Conservation (phyloP, 306 rosid species). For the Bauhinia variegata region DNA sequence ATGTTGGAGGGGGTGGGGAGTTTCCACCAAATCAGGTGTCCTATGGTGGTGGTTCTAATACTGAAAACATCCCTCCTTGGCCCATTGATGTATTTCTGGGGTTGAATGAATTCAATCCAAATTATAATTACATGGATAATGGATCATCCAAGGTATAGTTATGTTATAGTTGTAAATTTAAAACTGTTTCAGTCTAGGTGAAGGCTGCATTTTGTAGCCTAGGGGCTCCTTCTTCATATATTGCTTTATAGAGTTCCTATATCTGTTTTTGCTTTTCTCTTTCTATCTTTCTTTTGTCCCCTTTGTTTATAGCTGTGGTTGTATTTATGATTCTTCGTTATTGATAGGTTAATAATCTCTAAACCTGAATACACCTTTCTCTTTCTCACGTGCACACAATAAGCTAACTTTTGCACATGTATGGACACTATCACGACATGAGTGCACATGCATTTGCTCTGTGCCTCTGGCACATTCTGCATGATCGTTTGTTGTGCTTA, state of each 20-base stretch:
- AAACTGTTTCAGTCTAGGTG: background rate
- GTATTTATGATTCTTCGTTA: background rate
- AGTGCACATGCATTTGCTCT: background rate
- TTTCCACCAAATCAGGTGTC: conserved; percentile 47
- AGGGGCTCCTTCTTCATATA: background rate
- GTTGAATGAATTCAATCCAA: conserved; percentile 62
- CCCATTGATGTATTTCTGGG: conserved; percentile 70
- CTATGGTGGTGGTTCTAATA: conserved; percentile 62
- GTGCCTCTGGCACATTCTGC: background rate
- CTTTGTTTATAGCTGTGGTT: background rate
- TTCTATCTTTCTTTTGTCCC: background rate
- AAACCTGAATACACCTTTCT: background rate
- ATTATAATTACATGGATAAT: conserved; percentile 62
- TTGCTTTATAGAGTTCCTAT: conserved; percentile 20
- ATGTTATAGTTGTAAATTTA: conserved; percentile 31
- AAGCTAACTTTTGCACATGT: background rate
- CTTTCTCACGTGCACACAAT: background rate
- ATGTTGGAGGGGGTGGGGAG: conserved; percentile 52
- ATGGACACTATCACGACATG: background rate
- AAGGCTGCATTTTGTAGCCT: background rate
- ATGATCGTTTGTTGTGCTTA: background rate
- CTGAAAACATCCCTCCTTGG: conserved; percentile 75
- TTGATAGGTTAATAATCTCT: conserved; percentile 1
- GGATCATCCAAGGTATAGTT: conserved; percentile 78
- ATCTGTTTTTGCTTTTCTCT: no score